phyloP scores from a whole-genome alignment of 441 rosid species.

The Erysimum pusillum region DNA sequence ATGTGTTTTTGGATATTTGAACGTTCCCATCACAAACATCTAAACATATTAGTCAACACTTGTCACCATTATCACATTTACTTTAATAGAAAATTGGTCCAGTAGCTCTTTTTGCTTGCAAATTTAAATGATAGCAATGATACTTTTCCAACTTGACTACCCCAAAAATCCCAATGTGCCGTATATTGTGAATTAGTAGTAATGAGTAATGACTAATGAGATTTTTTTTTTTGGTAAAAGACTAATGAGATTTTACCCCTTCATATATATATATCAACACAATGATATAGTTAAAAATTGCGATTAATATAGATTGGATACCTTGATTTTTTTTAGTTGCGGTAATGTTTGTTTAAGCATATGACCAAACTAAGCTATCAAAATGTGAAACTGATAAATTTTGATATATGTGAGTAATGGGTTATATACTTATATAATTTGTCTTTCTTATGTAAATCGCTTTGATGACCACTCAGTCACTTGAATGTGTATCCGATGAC shows the following conservation, averaged over 20 bases:
- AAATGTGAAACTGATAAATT: not conserved
- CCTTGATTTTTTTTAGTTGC: not conserved
- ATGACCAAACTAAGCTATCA: not conserved
- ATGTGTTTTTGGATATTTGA: slow-evolving; percentile 42
- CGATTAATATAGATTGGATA: not conserved
- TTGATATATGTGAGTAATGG: not conserved
- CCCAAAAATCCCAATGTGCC: no score
- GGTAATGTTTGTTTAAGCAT: not conserved
- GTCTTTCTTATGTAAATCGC: not conserved
- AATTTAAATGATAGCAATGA: not conserved
- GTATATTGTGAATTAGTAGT: no score
- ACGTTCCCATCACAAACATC: slow-evolving; percentile 34
- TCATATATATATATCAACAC: not conserved
- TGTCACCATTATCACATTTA: slow-evolving; percentile 30
- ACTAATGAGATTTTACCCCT: not conserved
- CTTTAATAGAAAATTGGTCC: not conserved
- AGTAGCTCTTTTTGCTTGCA: slow-evolving; percentile 3
- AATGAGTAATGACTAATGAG: not conserved
- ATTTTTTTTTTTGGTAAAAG: no score
- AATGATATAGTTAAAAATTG: not conserved
- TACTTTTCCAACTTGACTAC: slow-evolving; percentile 6
- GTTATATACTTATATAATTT: not conserved
- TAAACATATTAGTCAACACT: slow-evolving; percentile 33
- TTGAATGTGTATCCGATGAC: slow-evolving; percentile 1
- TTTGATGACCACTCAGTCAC: not conserved